Conservation (phyloP, 345 rosid species). For the Erucastrum elatum region DNA sequence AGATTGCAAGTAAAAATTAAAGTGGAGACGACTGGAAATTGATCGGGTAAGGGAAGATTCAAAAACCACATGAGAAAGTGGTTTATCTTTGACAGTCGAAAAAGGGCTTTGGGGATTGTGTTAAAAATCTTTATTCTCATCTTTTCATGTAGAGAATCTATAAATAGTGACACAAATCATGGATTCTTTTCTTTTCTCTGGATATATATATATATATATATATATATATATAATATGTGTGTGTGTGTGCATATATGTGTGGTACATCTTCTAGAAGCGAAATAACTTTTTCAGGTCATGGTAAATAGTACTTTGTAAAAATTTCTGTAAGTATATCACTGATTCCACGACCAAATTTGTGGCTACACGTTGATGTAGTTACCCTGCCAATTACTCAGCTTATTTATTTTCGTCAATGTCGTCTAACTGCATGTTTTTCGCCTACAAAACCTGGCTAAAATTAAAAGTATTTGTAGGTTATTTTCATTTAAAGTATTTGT, state of each 20-base stretch:
- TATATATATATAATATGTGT: too few relatives aligned
- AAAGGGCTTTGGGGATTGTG: constrained; percentile 5
- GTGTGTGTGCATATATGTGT: not conserved
- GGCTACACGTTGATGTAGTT: not conserved
- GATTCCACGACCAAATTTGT: not conserved
- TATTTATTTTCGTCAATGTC: not conserved
- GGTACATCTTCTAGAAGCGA: not conserved
- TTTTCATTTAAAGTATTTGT: not conserved
- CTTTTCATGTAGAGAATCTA: constrained; percentile 17
- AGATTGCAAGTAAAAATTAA: constrained; percentile 10
- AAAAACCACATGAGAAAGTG: constrained; percentile 42
- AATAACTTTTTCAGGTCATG: not conserved
- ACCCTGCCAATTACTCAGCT: not conserved
- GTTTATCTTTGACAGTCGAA: constrained; percentile 38
- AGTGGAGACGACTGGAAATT: constrained; percentile 31
- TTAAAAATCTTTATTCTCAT: not conserved
- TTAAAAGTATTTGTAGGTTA: not conserved
- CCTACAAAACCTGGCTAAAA: not conserved
- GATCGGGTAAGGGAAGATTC: constrained; percentile 34
- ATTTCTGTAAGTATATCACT: not conserved
- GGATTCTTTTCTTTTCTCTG: not conserved
- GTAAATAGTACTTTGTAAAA: not conserved
- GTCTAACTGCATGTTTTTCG: not conserved
- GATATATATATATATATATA: not conserved
- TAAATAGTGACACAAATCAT: constrained; percentile 32